These are phyloP conservation scores for Wallacemonas sp. DNA, from an alignment of 208 protist species.

Conservation along the genomic window DNA sequence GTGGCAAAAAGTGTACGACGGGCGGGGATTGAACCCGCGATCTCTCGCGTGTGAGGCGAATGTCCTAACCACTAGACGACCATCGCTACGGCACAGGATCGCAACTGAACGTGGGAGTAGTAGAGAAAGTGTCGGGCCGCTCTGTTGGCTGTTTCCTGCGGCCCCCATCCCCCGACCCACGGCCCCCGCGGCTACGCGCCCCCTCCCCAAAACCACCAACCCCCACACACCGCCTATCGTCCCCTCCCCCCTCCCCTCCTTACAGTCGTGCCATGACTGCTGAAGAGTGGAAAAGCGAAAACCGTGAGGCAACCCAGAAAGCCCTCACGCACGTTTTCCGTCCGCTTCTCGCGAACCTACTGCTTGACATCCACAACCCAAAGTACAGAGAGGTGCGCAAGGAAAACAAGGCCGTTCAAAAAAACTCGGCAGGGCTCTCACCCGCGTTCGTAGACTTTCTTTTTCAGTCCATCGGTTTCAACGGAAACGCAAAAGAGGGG, in stretches of 20 bases:
- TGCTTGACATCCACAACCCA: conserved; percentile 60
- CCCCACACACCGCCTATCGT: neutral
- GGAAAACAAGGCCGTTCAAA: conserved; percentile 47
- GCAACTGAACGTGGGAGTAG: neutral
- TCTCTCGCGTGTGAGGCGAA: conserved; percentile 94
- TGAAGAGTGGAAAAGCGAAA: conserved; percentile 3
- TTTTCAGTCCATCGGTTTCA: conserved; percentile 57
- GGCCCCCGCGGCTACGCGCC: neutral
- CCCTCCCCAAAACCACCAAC: no score
- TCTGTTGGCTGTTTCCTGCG: neutral
- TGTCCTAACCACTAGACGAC: conserved; percentile 96
- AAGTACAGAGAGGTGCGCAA: conserved; percentile 55
- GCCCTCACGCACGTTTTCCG: conserved; percentile 52
- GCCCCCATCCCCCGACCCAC: neutral
- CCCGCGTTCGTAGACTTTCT: conserved; percentile 36
- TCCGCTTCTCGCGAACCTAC: conserved; percentile 65
- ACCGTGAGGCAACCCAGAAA: neutral
- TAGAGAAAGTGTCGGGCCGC: neutral
- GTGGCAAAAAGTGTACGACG: conserved; percentile 59
- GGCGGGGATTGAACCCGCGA: conserved; percentile 93
- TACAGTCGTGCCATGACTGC: neutral
- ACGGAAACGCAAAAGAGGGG: conserved; percentile 17
- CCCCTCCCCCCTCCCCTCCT: neutral
- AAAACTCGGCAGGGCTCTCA: conserved; percentile 25
- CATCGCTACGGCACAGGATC: conserved; percentile 48